Base-by-base conservation (phyloP, 441 rosid genomes). In the Dalechampia spathulata region DNA sequence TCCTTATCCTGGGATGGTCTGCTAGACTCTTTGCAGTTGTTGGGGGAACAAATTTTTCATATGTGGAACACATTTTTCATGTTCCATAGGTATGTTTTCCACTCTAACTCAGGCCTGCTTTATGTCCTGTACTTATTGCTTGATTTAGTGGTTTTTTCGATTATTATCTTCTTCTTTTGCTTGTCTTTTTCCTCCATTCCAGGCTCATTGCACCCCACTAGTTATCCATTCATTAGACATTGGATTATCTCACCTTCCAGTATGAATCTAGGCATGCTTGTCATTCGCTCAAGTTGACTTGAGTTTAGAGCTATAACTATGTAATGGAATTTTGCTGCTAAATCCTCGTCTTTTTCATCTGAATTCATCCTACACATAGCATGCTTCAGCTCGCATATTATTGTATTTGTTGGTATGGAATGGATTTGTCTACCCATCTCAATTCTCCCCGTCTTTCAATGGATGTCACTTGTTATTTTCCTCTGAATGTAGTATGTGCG, bases 11-110 rank as follows among this genome's bases (percentile, higher is more conserved):
- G 73, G 67, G 89, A 81, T 66, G 82, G 71, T 65, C 61, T 78
- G 12, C 53, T 75, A 36, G 74, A 71, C 67, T 44, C 72, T 39
- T 83, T 83, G 67, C 63, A 83, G 58, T 63, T 71, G 65, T 68
- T 79, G 39, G 88, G 92, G 36, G 71, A 74, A 47, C 96, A 90
- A 70, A 66, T 80, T 39, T 75, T 69, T 46, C 70, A 66, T 67
- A 77, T 90, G 49, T 90, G 98, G 96, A 83, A 67, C 63, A 63
- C 66, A 25, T 85, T 90, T 74, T 75, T 90, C 28, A 72, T 68
- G 66, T 85, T 87, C 71, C 98, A 90, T 83, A 82, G 98, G 98
- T 90, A 62, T 55, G 56, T 41, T 54, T 49, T 49, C 26, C 0
- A 8, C 30, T 40, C 46, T 44, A 20, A 15, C 15, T 44, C 6